Evolutionary conservation across 768 basidiomycete genomes (phyloP).

Genomic region (Leccinum incarnatum): DNA sequence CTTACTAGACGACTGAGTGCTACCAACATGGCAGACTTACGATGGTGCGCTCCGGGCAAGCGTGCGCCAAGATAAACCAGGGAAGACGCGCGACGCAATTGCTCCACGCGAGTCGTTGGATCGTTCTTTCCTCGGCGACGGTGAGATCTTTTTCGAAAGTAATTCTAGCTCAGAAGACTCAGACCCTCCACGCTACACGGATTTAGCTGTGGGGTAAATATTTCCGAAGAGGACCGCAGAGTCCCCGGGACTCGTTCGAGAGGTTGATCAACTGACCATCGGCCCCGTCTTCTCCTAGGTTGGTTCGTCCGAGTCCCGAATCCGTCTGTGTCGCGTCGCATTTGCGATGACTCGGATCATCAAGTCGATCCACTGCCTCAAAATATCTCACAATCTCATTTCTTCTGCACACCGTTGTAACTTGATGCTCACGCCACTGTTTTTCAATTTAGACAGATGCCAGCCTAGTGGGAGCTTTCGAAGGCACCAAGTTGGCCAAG

Average conservation of each 20-base stretch:
- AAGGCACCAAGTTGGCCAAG: background rate
- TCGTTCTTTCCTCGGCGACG: background rate
- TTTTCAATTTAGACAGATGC: background rate
- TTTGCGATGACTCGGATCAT: background rate
- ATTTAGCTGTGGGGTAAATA: slow-evolving; percentile 3
- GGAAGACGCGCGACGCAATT: background rate
- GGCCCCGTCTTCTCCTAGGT: background rate
- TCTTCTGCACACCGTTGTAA: background rate
- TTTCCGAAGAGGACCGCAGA: background rate
- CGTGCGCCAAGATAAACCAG: background rate
- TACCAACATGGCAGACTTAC: background rate
- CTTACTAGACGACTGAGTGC: background rate
- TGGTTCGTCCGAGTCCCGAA: background rate
- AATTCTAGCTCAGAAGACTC: background rate
- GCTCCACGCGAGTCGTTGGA: background rate
- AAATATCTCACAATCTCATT: too few relatives aligned
- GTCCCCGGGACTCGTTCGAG: background rate
- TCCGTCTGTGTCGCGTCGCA: background rate
- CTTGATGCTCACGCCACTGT: background rate
- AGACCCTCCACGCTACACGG: background rate
- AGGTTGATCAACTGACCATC: background rate
- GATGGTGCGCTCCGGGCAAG: background rate
- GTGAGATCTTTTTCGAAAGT: background rate
- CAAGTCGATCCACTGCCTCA: background rate
- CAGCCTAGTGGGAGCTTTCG: background rate